Base-by-base conservation (phyloP, 371 early-diverging fungal species). In the Paraphysoderma sedebokerense region DNA sequence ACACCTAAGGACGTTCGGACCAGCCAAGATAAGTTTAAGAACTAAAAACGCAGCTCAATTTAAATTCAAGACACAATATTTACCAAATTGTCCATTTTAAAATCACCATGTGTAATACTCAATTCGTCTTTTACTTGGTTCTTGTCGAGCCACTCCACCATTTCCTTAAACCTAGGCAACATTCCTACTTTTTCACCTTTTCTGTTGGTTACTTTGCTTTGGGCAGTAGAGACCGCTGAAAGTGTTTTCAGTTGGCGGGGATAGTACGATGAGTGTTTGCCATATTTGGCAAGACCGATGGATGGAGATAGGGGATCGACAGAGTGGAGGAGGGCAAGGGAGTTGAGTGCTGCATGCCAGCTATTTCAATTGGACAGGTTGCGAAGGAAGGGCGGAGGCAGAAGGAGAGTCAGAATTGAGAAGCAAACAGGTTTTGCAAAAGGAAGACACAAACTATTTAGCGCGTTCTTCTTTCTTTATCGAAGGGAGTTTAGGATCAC, bases 91-190 rank as follows among this genome's bases (percentile, higher is more conserved):
- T 85, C 84, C 40, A 84, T 70, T 71, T 90, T 92, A 61, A 69
- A 92, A 53, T 92, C 93, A 23, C 93, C 93, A 51, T 92, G 92
- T 27, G 87, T 75, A 47, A 92, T 67, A 2, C 84, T 78, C 0
- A 79, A 71, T 49, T 79, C 71, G 63, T 90, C 90, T 4, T 62
- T 45, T 9, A 80, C 72, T 47, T 66, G 63, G 55, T 81, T 74
- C 1, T 54, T 55, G 44, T 59, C 62, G 55, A 91, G 81, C 87
- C 88, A 89, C 5, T 56, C 60, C 39, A 74, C 58, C 63, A 88
- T 66, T 41, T 82, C 76, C 29, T 73, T 67, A 27, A 87, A 56
- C 0, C 79, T 63, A 37, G 74, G 76, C 37, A 91, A 61, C 30
- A 63, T 61, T 4, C 84, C 85, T 0, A 85, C 87, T 0, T 42